Evolutionary conservation across 352 stramenopile genomes (phyloP), one percentile per base, ranked within the genome.

Genomic region (Phytophthora litchii): DNA sequence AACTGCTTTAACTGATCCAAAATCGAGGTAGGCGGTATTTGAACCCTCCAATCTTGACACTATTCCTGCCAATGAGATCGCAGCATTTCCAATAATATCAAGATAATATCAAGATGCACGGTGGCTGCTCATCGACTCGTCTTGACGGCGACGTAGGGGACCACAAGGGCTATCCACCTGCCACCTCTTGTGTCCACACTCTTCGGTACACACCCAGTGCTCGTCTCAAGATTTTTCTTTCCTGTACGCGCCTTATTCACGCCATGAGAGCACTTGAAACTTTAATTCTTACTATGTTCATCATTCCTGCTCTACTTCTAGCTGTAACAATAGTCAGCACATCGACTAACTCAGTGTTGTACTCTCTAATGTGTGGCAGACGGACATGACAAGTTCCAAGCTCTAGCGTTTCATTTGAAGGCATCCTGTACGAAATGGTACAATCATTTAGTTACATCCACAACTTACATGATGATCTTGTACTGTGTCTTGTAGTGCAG

Each of bases 191-290:
- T 14, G 21, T 54, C 6, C 59, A 64, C 35, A 61, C 68, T 45
- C 58, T 80, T 43, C 42, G 42, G 32, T 90, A 87, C 59, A 71
- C 70, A 29, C 69, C 73, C 48, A 76, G 62, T 44, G 44, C 74
- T 11, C 62, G 67, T 40, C 75, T 92, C 52, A 83, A 85, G 72
- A 83, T 92, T 57, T 92, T 92, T 37, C 59, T 92, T 5, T 91
- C 80, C 0, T 92, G 83, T 92, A 54, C 14, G 71, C 34, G 40
- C 10, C 13, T 42, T 20, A 25, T 44, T 17, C 27, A 32, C 9
- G 16, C 31, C 21, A 16, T 0, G 3, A 41, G 16, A 40, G 20
- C n/a, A 11, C 10, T 9, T 40, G n/a, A 47, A 57, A 17, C 35
- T 16, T 4, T 36, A 48, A 60, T 34, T 12, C 8, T 31, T 31